Evolutionary conservation across 2,329 filamentous ascomycete genomes (phyloP).

Genomic region (Pseudogymnoascus sp.): DNA sequence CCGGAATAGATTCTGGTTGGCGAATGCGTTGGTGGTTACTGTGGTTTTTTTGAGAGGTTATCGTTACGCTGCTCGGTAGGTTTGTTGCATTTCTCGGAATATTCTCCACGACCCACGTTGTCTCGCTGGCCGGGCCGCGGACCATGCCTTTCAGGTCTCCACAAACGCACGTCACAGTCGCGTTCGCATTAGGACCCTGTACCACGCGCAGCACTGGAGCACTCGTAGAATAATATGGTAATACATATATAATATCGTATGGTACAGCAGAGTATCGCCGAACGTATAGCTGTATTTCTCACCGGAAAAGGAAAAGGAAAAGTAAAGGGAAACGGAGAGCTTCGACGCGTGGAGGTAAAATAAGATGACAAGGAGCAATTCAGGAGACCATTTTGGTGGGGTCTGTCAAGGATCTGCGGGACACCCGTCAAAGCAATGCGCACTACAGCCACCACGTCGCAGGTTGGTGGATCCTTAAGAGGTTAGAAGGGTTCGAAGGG

Average conservation of each 20-base stretch:
- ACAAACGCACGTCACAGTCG: neutral
- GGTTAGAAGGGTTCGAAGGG: neutral
- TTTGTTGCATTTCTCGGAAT: neutral
- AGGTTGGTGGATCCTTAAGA: neutral
- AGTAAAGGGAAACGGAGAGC: neutral
- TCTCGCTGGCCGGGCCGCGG: constrained; percentile 3
- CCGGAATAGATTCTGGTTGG: neutral
- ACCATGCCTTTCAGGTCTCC: neutral
- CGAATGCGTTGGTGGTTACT: neutral
- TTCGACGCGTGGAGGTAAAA: neutral
- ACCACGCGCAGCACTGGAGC: neutral
- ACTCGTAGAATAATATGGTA: neutral
- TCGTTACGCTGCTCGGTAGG: neutral
- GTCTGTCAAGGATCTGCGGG: neutral
- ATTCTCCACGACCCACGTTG: constrained; percentile 4
- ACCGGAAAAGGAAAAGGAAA: neutral
- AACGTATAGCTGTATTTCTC: neutral
- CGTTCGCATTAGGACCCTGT: neutral
- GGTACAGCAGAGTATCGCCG: neutral
- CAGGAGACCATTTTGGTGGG: constrained; percentile 6
- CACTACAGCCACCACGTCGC: neutral
- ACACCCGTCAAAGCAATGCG: constrained; percentile 3
- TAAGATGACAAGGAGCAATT: constrained; percentile 8
- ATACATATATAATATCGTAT: neutral
- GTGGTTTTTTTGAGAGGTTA: neutral